Base-by-base conservation (phyloP, 2,329 filamentous ascomycete species). In the Ophidiomyces ophidiicola region DNA sequence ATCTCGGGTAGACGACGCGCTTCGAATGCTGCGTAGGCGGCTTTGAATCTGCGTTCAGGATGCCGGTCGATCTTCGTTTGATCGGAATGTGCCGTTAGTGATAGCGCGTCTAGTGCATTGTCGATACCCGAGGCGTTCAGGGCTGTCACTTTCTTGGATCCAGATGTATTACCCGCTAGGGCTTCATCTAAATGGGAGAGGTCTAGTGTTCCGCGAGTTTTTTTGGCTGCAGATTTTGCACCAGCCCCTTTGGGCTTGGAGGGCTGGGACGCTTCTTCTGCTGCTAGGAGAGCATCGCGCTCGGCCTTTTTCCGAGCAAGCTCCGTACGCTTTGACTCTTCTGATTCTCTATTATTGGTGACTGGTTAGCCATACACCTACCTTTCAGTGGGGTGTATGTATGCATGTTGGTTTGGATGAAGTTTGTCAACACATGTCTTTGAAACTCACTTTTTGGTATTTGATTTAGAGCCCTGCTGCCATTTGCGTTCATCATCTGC, bases 111-210 rank as follows among this genome's bases (percentile, higher is more conserved):
- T 35, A 96, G 74, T 0, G 86, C 86, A 53, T 94, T 88, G 59
- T 96, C 87, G 60, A 98, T 94, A 53, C 86, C 86, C 0, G 80
- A 72, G 3, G 86, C 87, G 58, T 80, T 87, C 52, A 94, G 71
- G 0, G 82, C 62, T 0, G 69, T 50, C 6, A 76, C 60, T 10
- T 66, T 63, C 46, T 69, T 69, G 44, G 50, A 51, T 46, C 58
- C 64, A 46, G 63, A 59, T 11, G 29, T 26, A 11, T 26, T 28
- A 7, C 14, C 30, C 8, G 10, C 37, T 3, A 67, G 59, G 1
- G 62, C 56, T 5, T 74, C 73, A 52, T 90, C 82, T 48, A 94
- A 78, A 57, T 82, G 78, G 12, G 71, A 73, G 28, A 88, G 72
- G 53, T 87, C 82, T 25, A 88, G 71, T 24, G 55, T 56, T 17